Evolutionary conservation across 805 yeast species (phyloP), one percentile per base, ranked within the genome.

Genomic region (Teunomyces stri): DNA sequence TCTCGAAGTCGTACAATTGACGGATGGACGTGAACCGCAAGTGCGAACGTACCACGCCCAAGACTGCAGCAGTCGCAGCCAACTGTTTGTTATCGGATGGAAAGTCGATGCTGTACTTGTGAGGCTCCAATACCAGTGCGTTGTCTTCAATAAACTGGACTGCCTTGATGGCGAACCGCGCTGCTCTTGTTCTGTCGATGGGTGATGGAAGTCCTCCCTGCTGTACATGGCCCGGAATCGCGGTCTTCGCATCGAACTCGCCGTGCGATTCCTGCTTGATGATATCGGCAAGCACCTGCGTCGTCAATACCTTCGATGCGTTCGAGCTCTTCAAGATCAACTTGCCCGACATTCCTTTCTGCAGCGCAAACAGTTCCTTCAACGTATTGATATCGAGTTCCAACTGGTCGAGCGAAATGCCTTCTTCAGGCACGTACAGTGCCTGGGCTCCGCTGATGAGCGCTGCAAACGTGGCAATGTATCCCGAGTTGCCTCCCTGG

Each of bases 401-500:
- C 52, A 92, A 74, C 57, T 84, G 83, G 25, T 77, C 69, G 58
- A 91, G 74, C 6, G 80, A 69, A 45, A 89, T 83, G 40, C 87
- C 85, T 51, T 84, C 83, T 66, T 91, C 99, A 11, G 99, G 99
- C 2, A 88, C 82, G 68, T 91, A 94, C 11, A 88, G 85, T 1
- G 92, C 94, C 51, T 86, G 84, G 2, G 98, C 96, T 49, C 99
- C 99, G 37, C 91, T 81, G 39, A 88, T 87, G 43, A 94, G 76
- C 16, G 91, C 87, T 15, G 90, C 84, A 65, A 76, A 84, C 4
- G 96, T 82, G 5, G 98, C 97, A 61, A 94, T 82, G 67, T 84
- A 94, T 13, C 99, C 99, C 11, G 94, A 86, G 65, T 89, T 86
- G 46, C 99, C 99, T 59, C 99, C 99, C 72, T 95, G 99, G 13